Percentiles rank a stretch among this genome's conserved stretches.
Conservation (phyloP, 75 land plant species). For the Cunninghamia lanceolata region DNA sequence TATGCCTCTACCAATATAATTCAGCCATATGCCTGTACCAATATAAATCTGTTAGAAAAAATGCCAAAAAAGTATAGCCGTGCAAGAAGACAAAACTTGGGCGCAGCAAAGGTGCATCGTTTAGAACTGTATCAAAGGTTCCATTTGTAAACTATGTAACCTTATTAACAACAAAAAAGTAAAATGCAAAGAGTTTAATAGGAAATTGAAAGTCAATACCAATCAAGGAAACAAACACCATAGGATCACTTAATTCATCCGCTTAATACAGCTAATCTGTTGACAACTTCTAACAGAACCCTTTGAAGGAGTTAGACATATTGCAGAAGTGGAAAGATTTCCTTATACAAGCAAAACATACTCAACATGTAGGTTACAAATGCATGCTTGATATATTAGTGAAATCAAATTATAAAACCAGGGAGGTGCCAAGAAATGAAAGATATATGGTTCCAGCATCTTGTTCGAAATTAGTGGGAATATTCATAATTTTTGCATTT, state of each 20-base stretch:
- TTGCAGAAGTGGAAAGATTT: not conserved
- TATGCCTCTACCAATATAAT: conserved; percentile 13
- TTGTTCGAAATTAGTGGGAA: not conserved
- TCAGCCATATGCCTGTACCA: conserved; percentile 15
- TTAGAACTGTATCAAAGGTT: not conserved
- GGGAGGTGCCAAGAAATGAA: not conserved
- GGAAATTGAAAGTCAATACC: not conserved
- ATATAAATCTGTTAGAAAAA: conserved; percentile 11
- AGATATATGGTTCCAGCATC: not conserved
- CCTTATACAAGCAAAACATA: not conserved
- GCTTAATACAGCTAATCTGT: not conserved
- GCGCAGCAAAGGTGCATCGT: not conserved
- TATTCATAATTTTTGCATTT: not conserved
- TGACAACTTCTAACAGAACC: conserved; percentile 3
- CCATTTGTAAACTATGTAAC: not conserved
- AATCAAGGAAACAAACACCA: not conserved
- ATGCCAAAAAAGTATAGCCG: not conserved
- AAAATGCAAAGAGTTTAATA: not conserved
- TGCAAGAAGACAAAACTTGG: conserved; percentile 11
- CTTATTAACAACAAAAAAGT: not conserved
- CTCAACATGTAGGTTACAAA: not conserved
- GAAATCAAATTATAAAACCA: not conserved
- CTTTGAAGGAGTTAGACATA: not conserved
- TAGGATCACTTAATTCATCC: not conserved
- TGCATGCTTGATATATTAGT: not conserved